These are phyloP conservation scores for Epicoccum nigrum DNA, from an alignment of 2,329 filamentous ascomycete species.

Conservation along the genomic window DNA sequence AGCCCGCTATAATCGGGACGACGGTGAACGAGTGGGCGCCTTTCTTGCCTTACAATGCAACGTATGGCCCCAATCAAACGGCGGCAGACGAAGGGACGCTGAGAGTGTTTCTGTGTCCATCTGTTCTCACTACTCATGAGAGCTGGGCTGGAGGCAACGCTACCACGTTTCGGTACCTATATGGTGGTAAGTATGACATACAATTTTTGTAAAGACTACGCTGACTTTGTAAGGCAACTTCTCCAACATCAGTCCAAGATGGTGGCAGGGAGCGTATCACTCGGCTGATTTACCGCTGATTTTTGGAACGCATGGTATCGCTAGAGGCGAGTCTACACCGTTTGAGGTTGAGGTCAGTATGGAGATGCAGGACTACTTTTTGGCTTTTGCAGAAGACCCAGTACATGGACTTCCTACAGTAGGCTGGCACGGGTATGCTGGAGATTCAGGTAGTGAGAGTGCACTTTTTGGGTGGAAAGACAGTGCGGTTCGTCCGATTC, in stretches of 20 bases:
- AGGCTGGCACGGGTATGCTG: conserved; percentile 29
- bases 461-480: conserved; percentile 27
- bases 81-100: conserved; percentile 28
- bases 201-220: too few species aligned
- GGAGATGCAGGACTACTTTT: conserved; percentile 41
- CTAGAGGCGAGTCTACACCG: conserved; percentile 26
- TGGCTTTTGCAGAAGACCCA: conserved; percentile 41
- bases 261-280: conserved; percentile 47
- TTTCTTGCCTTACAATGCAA: conserved; percentile 38
- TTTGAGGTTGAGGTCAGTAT: conserved; percentile 38
- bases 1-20: conserved; percentile 47
- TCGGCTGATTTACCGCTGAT: conserved; percentile 42
- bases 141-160: conserved; percentile 31
- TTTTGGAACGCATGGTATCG: conserved; percentile 42
- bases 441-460: conserved; percentile 15
- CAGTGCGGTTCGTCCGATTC: conserved; percentile 21
- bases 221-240: conserved; percentile 26
- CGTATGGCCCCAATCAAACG: conserved; percentile 32
- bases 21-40: conserved; percentile 42
- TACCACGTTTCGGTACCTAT: conserved; percentile 47
- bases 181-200: conserved; percentile 22
- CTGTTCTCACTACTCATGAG: conserved; percentile 34
- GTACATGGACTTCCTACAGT: conserved; percentile 23
- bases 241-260: conserved; percentile 25
- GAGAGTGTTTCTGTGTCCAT: conserved; percentile 37